Evolutionary conservation across 1,284 basidiomycete species (phyloP).

Genomic region (Golubevia pallescens): DNA sequence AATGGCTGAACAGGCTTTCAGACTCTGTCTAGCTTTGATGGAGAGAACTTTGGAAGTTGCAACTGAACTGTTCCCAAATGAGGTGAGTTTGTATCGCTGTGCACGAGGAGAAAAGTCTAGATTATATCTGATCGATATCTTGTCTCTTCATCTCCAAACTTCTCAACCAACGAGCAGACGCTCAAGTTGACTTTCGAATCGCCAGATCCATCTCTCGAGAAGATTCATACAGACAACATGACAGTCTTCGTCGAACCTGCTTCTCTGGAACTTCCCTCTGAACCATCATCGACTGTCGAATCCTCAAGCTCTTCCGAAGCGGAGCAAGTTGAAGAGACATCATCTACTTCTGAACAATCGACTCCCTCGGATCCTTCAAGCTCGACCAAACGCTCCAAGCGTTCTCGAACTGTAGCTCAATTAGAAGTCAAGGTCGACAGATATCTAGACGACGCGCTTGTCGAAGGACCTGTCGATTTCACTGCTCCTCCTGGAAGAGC

Average conservation of each 20-base stretch:
- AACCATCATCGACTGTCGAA: neutral
- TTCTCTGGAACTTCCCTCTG: neutral
- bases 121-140: no score
- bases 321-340: neutral
- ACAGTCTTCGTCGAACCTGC: conserved; percentile 43
- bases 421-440: conserved; percentile 52
- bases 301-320: neutral
- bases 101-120: no score
- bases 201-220: conserved; percentile 8
- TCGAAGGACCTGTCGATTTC: conserved; percentile 52
- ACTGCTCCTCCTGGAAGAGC: conserved; percentile 22
- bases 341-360: neutral
- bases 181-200: conserved; percentile 48
- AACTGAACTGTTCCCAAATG: conserved; percentile 26
- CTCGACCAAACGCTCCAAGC: no score
- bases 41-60: conserved; percentile 50
- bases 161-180: conserved; percentile 14
- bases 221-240: conserved; percentile 22
- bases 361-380: no score
- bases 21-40: conserved; percentile 45
- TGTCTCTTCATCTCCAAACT: neutral
- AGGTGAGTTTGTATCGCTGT: conserved; percentile 9
- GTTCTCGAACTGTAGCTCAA: conserved; percentile 23
- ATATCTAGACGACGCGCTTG: conserved; percentile 39
- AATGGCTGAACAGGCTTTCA: conserved; percentile 61